Evolutionary conservation across 2,329 filamentous ascomycete species (phyloP).

Genomic region (Nemania abortiva): DNA sequence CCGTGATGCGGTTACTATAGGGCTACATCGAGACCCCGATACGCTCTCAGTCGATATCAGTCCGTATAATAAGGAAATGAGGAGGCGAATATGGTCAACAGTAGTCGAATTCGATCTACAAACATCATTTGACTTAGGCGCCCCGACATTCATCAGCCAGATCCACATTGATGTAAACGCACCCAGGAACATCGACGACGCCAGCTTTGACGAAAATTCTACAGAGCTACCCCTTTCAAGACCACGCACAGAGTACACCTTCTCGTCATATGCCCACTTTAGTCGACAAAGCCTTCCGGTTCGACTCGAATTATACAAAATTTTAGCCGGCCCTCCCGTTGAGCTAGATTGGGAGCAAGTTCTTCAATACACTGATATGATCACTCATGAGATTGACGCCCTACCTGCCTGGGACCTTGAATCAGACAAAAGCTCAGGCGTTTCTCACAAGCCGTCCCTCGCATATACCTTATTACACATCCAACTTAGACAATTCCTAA

Average conservation of each 20-base stretch:
- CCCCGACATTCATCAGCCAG: conserved; percentile 69
- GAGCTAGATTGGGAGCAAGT: conserved; percentile 72
- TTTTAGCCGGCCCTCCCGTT: conserved; percentile 66
- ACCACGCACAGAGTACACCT: conserved; percentile 66
- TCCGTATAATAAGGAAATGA: conserved; percentile 72
- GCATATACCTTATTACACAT: conserved; percentile 71
- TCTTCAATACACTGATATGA: conserved; percentile 70
- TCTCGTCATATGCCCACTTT: conserved; percentile 69
- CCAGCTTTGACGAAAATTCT: conserved; percentile 67
- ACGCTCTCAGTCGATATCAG: conserved; percentile 67
- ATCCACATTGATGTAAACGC: conserved; percentile 67
- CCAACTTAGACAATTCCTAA: conserved; percentile 71
- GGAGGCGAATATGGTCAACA: conserved; percentile 70
- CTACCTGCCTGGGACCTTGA: conserved; percentile 67
- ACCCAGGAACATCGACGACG: conserved; percentile 69
- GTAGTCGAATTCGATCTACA: conserved; percentile 73
- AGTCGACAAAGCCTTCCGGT: conserved; percentile 67
- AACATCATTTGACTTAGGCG: conserved; percentile 70
- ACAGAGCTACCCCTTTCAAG: conserved; percentile 64
- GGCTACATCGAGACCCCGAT: conserved; percentile 70
- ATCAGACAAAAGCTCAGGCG: conserved; percentile 54
- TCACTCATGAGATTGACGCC: conserved; percentile 71
- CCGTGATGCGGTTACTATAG: conserved; percentile 69
- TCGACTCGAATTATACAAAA: conserved; percentile 67
- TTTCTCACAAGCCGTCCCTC: conserved; percentile 66